Conservation (phyloP, 257 asterid genomes). For the Solanum boliviense region DNA sequence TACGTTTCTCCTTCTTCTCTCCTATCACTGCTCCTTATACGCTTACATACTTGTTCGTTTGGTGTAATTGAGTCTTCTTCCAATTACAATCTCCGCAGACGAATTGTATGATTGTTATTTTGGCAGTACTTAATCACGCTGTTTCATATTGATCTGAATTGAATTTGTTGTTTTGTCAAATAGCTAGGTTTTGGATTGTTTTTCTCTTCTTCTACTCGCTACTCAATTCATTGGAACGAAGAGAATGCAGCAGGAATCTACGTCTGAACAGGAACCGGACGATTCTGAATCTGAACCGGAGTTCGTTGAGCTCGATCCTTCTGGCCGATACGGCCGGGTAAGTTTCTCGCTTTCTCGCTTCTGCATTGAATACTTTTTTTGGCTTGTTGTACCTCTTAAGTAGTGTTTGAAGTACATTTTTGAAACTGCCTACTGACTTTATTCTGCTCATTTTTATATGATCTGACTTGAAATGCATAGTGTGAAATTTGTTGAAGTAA, state of each 20-base stretch:
- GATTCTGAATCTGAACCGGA: conserved; percentile 68
- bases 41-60: not conserved
- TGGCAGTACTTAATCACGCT: not conserved
- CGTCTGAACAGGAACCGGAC: conserved; percentile 60
- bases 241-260: conserved; percentile 58
- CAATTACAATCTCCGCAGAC: not conserved
- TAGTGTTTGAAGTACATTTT: not conserved
- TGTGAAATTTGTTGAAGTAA: not conserved
- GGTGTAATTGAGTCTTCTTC: not conserved
- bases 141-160: not conserved
- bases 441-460: not conserved
- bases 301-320: conserved; percentile 78
- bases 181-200: not conserved
- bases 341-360: conserved; percentile 1
- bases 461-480: not conserved
- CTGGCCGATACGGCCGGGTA: conserved; percentile 91
- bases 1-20: not conserved
- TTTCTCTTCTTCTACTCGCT: not conserved
- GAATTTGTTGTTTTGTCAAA: not conserved
- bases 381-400: not conserved
- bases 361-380: not conserved
- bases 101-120: not conserved
- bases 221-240: not conserved
- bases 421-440: not conserved
- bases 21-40: not conserved